Evolutionary conservation across 441 rosid genomes (phyloP).

Genomic region (Erodium trifolium): DNA sequence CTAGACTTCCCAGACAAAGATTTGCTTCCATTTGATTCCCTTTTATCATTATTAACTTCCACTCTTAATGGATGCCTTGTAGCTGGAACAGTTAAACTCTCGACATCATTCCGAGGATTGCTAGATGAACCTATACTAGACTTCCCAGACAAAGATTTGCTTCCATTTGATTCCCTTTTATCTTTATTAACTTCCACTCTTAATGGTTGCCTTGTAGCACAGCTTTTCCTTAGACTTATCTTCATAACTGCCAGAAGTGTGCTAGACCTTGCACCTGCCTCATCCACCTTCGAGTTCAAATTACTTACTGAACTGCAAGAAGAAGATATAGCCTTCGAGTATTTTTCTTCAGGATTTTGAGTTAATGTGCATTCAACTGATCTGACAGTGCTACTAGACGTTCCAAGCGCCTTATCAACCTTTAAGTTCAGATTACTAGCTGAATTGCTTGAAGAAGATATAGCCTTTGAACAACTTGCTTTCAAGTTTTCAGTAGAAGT

Average conservation of each 20-base stretch:
- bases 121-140: conserved; percentile 51
- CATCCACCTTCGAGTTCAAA: conserved; percentile 21
- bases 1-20: conserved; percentile 51
- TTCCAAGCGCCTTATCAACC: neutral
- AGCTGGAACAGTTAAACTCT: neutral
- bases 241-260: conserved; percentile 32
- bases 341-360: neutral
- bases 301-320: conserved; percentile 13
- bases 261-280: conserved; percentile 20
- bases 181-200: conserved; percentile 26
- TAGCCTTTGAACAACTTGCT: conserved; percentile 17
- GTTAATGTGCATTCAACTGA: conserved; percentile 26
- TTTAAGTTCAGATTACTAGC: neutral
- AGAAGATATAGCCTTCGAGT: neutral
- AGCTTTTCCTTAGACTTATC: conserved; percentile 42
- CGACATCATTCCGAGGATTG: conserved; percentile 8
- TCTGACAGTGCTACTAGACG: conserved; percentile 17
- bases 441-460: neutral
- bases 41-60: neutral
- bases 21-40: conserved; percentile 23
- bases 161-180: conserved; percentile 15
- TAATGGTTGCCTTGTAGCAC: conserved; percentile 42
- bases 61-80: conserved; percentile 2
- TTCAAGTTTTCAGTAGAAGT: conserved; percentile 18
- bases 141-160: conserved; percentile 24